Base-by-base conservation (phyloP, 1,284 basidiomycete genomes). In the Hemileccinum hortonii region DNA sequence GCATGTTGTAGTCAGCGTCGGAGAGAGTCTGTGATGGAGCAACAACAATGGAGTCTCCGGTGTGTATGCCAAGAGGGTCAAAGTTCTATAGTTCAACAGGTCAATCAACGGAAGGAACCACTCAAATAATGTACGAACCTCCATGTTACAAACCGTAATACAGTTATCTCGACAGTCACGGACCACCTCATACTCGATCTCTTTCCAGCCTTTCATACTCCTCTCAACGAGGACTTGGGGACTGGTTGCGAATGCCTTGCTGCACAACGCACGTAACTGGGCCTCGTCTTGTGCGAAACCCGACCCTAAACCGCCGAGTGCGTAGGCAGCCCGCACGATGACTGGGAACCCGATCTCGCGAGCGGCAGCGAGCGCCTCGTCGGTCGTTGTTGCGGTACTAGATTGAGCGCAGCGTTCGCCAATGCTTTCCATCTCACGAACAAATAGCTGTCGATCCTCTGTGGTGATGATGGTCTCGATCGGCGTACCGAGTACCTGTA, bases 161-260 rank as follows among this genome's bases (percentile, higher is more conserved):
- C 95, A 98, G 72, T 97, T 97, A 73, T 98, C 90, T 61, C 92
- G 81, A 75, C 94, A 97, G 74, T 99, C 96, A 54, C 96, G 83
- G n/a, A 98, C 96, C 47, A 99, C 96, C 72, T 99, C 96, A 66
- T 99, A 99, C 75, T 99, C 96, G 61, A 98, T 94, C 77, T 99
- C 96, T 76, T 99, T 98, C 94, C 94, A 98, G 14, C 96, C 96
- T 76, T 98, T 98, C 95, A 99, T 98, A 68, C 92, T 94, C 80
- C 87, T 96, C 79, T 99, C 96, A 22, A 99, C 93, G 24, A 99
- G 79, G 2, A 99, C 95, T 75, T 99, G 96, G 45, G 96, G 94
- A 62, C 90, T 93, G 32, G 93, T 98, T 44, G 96, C 95, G 69
- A 99, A 98, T 14, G 96, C 94, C 75, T 95, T 96, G 62, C 77